These are phyloP conservation scores for Phytopythium cucurbitacearum DNA, from an alignment of 352 stramenopile genomes.

Conservation along the genomic window DNA sequence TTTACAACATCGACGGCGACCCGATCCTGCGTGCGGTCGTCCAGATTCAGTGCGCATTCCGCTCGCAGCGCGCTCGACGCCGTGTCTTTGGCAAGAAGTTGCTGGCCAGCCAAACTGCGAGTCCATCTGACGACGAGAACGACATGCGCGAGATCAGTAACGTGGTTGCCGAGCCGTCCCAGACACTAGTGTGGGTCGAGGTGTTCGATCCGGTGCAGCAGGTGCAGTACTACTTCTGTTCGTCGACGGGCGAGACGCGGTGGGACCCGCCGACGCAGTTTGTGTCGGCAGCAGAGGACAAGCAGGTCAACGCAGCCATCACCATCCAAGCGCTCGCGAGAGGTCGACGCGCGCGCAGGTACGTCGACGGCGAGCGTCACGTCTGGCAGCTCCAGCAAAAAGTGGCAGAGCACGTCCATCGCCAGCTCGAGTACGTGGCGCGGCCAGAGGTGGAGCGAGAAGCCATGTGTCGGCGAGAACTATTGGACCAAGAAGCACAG, in stretches of 20 bases:
- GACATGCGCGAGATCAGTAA: neutral
- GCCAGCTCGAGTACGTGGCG: slow-evolving; percentile 16
- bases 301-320: slow-evolving; percentile 41
- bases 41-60: slow-evolving; percentile 42
- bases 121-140: too few relatives aligned
- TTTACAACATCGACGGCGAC: slow-evolving; percentile 34
- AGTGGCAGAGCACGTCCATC: slow-evolving; percentile 16
- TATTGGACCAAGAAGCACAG: slow-evolving; percentile 49
- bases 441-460: slow-evolving; percentile 31
- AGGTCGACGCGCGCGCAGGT: slow-evolving; percentile 27
- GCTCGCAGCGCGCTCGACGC: slow-evolving; percentile 37
- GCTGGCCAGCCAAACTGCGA: neutral
- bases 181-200: slow-evolving; percentile 39
- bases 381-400: slow-evolving; percentile 20
- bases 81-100: slow-evolving; percentile 31
- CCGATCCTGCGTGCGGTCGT: slow-evolving; percentile 36
- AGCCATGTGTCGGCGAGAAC: slow-evolving; percentile 33
- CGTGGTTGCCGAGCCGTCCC: neutral
- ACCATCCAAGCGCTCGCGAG: slow-evolving; percentile 52
- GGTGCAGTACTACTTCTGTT: slow-evolving; percentile 58
- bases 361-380: neutral
- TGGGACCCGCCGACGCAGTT: slow-evolving; percentile 38
- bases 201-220: slow-evolving; percentile 57
- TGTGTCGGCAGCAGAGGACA: slow-evolving; percentile 33
- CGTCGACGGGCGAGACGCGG: slow-evolving; percentile 33